phyloP scores from a whole-genome alignment of 495 filamentous ascomycete species.

The Aspergillus nanangensis region DNA sequence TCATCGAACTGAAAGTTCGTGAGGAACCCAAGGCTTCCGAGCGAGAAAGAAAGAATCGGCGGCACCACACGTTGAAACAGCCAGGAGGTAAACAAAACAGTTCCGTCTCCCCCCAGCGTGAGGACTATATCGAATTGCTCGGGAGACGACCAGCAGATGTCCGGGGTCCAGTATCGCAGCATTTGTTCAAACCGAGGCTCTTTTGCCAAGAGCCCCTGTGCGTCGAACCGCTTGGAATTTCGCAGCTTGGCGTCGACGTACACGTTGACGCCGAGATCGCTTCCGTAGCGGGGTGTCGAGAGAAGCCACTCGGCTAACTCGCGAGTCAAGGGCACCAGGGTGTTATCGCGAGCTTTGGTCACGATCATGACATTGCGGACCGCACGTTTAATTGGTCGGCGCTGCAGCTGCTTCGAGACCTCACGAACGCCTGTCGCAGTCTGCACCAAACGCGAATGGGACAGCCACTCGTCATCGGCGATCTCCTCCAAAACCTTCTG shows the following conservation, averaged over 20 bases:
- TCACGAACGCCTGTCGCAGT: constrained; percentile 93
- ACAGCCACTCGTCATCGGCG: constrained; percentile 79
- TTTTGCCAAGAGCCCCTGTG: constrained; percentile 63
- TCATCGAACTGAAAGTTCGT: constrained; percentile 86
- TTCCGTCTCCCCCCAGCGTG: constrained; percentile 89
- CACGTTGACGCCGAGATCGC: constrained; percentile 76
- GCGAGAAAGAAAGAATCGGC: constrained; percentile 80
- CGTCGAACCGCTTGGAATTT: constrained; percentile 81
- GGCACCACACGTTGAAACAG: constrained; percentile 91
- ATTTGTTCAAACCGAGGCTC: constrained; percentile 69
- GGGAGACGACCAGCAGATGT: constrained; percentile 83
- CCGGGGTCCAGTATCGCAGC: constrained; percentile 90
- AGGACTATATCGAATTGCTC: constrained; percentile 91
- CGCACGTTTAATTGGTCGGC: constrained; percentile 79
- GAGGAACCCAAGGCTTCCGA: constrained; percentile 86
- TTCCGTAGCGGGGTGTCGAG: constrained; percentile 75
- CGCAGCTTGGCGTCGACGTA: constrained; percentile 91
- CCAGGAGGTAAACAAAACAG: constrained; percentile 89
- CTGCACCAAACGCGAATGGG: constrained; percentile 87
- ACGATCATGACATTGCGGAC: constrained; percentile 93
- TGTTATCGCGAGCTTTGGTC: constrained; percentile 92
- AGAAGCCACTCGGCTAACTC: constrained; percentile 85
- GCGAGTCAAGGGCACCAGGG: constrained; percentile 77
- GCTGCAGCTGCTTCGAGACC: constrained; percentile 88
- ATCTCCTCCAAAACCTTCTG: constrained; percentile 96